These are phyloP conservation scores for Cucurbita ficifolia DNA, from an alignment of 306 rosid species.

Conservation along the genomic window DNA sequence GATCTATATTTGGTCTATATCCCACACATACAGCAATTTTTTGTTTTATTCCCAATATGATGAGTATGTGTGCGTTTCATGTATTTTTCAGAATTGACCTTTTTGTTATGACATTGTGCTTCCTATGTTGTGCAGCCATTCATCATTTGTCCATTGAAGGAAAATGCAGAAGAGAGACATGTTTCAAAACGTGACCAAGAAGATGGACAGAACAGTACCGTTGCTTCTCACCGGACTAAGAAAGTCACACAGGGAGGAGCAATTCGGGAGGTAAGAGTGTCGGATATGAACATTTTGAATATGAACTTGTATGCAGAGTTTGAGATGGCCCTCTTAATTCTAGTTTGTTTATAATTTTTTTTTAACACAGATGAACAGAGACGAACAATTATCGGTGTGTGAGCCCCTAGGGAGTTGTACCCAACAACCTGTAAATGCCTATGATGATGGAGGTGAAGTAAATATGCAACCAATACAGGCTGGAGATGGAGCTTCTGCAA, in stretches of 20 bases:
- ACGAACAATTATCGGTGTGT: background rate
- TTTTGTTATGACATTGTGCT: background rate
- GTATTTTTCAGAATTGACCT: background rate
- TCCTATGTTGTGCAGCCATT: constrained; percentile 4
- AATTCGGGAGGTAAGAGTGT: constrained; percentile 25
- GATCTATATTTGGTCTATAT: too few species aligned
- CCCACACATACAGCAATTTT: background rate
- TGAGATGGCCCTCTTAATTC: background rate
- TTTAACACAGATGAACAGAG: background rate
- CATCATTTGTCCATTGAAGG: constrained; percentile 34
- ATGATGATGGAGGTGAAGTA: constrained; percentile 2
- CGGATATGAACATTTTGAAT: background rate
- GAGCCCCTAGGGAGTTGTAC: background rate
- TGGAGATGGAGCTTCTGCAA: too few species aligned
- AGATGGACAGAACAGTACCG: constrained; percentile 13
- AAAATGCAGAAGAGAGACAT: constrained; percentile 7
- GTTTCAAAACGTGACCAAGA: constrained; percentile 4
- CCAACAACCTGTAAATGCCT: background rate
- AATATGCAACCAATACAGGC: background rate
- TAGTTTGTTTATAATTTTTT: background rate
- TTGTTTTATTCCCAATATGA: background rate
- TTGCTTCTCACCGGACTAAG: constrained; percentile 8
- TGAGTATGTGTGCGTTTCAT: background rate
- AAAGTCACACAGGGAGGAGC: background rate
- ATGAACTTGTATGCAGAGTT: too few species aligned